These are phyloP conservation scores for Triticum aestivum DNA, from an alignment of 176 grass and related monocot genomes.

Conservation along the genomic window IWGSC_CS_RefSeq_v2.1 NC_057804.1:393833299-393833798, in stretches of 20 bases:
- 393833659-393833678: constrained; percentile 92
- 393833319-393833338: constrained; percentile 94
- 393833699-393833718: constrained; percentile 86
- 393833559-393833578: constrained; percentile 99
- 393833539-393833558: constrained; percentile 88
- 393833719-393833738: constrained; percentile 94
- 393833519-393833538: constrained; percentile 92
- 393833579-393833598: constrained; percentile 83
- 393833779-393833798: constrained; percentile 95
- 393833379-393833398: constrained; percentile 90
- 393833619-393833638: constrained; percentile 97
- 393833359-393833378: constrained; percentile 93
- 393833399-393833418: constrained; percentile 90
- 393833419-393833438: constrained; percentile 84
- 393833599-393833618: constrained; percentile 94
- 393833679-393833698: constrained; percentile 97
- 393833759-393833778: constrained; percentile 97
- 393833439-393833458: constrained; percentile 93
- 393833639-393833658: constrained; percentile 94
- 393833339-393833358: constrained; percentile 97
- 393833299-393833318: constrained; percentile 96
- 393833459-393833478: constrained; percentile 92
- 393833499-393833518: constrained; percentile 99
- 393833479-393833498: constrained; percentile 99
- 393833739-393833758: constrained; percentile 98